phyloP scores from a whole-genome alignment of 2,329 filamentous ascomycete genomes.

The Aspergillus fijiensis region DNA sequence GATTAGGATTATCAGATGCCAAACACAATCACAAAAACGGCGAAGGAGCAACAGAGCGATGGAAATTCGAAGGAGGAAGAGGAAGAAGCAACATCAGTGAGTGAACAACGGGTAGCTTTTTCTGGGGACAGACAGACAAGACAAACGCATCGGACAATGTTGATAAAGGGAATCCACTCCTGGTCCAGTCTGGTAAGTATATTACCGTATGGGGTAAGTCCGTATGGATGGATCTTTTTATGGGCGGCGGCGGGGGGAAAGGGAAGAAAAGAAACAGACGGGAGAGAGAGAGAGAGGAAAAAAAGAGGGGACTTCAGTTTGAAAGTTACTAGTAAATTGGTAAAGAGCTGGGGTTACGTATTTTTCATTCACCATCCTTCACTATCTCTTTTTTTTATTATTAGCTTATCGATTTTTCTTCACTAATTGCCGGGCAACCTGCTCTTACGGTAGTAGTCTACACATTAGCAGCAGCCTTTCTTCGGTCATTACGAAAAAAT shows the following conservation, averaged over 20 bases:
- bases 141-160: slow-evolving; percentile 2
- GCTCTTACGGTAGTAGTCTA: background rate
- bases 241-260: background rate
- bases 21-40: background rate
- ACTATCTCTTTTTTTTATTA: no score
- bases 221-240: slow-evolving; percentile 5
- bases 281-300: no score
- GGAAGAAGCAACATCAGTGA: background rate
- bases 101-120: background rate
- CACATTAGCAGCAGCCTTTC: no score
- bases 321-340: background rate
- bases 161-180: slow-evolving; percentile 4
- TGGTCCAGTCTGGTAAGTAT: background rate
- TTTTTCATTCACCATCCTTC: no score
- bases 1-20: background rate
- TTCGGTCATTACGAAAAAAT: no score
- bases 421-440: background rate
- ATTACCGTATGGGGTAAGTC: slow-evolving; percentile 13
- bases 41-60: background rate
- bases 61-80: background rate
- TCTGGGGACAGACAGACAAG: slow-evolving; percentile 3
- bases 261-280: background rate
- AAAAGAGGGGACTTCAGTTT: background rate
- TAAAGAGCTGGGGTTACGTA: no score
- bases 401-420: no score